phyloP scores from a whole-genome alignment of 2,329 filamentous ascomycete genomes.

The Onygena corvina region DNA sequence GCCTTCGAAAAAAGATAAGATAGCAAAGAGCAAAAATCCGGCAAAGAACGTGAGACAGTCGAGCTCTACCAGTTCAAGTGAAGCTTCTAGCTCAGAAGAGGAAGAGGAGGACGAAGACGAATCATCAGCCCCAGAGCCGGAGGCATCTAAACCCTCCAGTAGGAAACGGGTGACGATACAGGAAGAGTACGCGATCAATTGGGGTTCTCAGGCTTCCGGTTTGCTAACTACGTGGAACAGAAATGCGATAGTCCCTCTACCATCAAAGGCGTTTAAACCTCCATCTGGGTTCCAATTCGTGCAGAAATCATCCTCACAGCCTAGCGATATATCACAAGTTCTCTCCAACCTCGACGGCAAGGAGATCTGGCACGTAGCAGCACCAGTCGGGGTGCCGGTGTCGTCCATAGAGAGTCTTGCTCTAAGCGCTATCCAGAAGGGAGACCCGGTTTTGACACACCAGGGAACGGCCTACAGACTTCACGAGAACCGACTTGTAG shows the following conservation, averaged over 20 bases:
- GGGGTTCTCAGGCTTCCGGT: neutral
- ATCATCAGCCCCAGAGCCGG: neutral
- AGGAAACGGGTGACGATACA: slow-evolving; percentile 12
- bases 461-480: slow-evolving; percentile 35
- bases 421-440: slow-evolving; percentile 30
- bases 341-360: slow-evolving; percentile 34
- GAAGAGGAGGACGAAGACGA: slow-evolving; percentile 7
- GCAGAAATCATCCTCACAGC: slow-evolving; percentile 22
- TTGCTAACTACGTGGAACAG: neutral
- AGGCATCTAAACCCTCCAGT: neutral
- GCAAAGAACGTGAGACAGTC: slow-evolving; percentile 8
- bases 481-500: slow-evolving; percentile 22
- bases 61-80: slow-evolving; percentile 5
- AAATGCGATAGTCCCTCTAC: slow-evolving; percentile 14
- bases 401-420: slow-evolving; percentile 36
- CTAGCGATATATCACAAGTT: slow-evolving; percentile 24
- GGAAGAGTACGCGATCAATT: slow-evolving; percentile 8
- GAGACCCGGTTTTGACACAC: slow-evolving; percentile 32
- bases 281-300: slow-evolving; percentile 33
- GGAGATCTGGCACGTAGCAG: slow-evolving; percentile 39
- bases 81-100: slow-evolving; percentile 8
- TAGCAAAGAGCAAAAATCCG: neutral
- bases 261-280: slow-evolving; percentile 30
- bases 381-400: slow-evolving; percentile 34
- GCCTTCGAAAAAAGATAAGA: neutral